Base-by-base conservation (phyloP, 129 eudicot genomes). In the Oenanthe sinensis region DNA sequence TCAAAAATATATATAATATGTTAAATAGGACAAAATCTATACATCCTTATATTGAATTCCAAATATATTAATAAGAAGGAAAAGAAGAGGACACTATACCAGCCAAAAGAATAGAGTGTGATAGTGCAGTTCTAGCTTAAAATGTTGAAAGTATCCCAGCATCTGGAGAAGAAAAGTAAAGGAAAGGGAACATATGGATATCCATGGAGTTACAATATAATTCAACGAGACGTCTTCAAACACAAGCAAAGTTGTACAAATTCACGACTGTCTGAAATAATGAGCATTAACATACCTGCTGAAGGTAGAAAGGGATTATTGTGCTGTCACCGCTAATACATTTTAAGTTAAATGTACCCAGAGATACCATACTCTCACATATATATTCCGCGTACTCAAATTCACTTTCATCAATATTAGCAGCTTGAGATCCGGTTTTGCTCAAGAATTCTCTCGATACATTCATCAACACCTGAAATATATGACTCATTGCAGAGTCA, bases 81-180 rank as follows among this genome's bases (percentile, higher is more conserved):
- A 60, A n/a, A 83, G 47, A 72, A 72, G 7, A 11, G 77, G 70
- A 43, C 68, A 67, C 54, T 79, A 63, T 88, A 94, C 97, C 99
- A 95, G 94, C 97, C 97, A 92, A 86, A 95, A 95, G 67, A 83
- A 75, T 42, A 95, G 90, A 82, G 99, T 88, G 58, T 92, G 96
- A 72, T 85, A 87, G 85, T 95, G 97, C 74, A 95, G 92, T 50
- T 81, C 90, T 58, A 95, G 86, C 88, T 88, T 95, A 77, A 76
- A 84, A 83, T 95, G 97, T 85, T 88, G 92, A 81, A 90, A 95
- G 85, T 90, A 95, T 36, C 91, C 96, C 88, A 92, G 89, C 99
- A 95, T 95, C 99, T 94, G 93, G 75, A 87, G 80, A 83, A 67
- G 37, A 1, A 33, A 30, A 67, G 37, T 0, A 33, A 30, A 67